Percentiles rank a stretch among this genome's conserved stretches.
Evolutionary conservation across 208 protist genomes (phyloP).

Genomic region (Strigomonas culicis): DNA sequence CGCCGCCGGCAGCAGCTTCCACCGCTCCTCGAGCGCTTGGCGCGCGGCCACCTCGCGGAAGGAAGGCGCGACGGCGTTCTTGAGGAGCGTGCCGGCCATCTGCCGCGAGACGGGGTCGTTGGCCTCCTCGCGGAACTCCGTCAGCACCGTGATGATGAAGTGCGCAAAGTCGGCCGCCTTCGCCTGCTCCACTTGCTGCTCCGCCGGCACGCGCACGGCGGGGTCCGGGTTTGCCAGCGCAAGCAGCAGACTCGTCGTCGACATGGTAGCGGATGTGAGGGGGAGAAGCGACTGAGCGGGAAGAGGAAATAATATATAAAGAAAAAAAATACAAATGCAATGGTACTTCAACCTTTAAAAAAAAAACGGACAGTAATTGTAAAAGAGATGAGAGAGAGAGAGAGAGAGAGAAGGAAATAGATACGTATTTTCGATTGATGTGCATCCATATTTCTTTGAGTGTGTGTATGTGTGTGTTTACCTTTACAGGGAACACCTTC

Average conservation of each 20-base stretch:
- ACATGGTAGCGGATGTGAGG: conserved; percentile 5
- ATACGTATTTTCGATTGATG: neutral
- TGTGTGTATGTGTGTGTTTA: neutral
- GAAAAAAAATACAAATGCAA: conserved; percentile 2
- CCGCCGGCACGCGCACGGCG: conserved; percentile 62
- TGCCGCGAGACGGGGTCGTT: conserved; percentile 66
- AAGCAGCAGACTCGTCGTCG: conserved; percentile 65
- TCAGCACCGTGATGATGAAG: conserved; percentile 85
- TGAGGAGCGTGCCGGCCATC: conserved; percentile 93
- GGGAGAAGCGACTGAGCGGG: neutral
- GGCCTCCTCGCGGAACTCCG: conserved; percentile 89
- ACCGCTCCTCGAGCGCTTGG: conserved; percentile 54
- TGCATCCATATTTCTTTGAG: neutral
- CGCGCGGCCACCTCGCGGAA: conserved; percentile 71
- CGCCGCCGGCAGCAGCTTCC: conserved; percentile 49
- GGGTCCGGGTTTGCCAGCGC: conserved; percentile 68
- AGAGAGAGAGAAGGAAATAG: neutral
- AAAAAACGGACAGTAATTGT: conserved; percentile 9
- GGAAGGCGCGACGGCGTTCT: conserved; percentile 93
- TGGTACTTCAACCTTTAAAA: neutral
- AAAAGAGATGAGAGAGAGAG: neutral
- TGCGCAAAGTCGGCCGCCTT: conserved; percentile 63
- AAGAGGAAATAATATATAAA: conserved; percentile 6
- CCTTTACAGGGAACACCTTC: too few species aligned
- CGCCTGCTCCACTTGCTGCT: conserved; percentile 64